These are phyloP conservation scores for Sisymbrium altissimum DNA, from an alignment of 345 rosid genomes.

Conservation along the genomic window DNA sequence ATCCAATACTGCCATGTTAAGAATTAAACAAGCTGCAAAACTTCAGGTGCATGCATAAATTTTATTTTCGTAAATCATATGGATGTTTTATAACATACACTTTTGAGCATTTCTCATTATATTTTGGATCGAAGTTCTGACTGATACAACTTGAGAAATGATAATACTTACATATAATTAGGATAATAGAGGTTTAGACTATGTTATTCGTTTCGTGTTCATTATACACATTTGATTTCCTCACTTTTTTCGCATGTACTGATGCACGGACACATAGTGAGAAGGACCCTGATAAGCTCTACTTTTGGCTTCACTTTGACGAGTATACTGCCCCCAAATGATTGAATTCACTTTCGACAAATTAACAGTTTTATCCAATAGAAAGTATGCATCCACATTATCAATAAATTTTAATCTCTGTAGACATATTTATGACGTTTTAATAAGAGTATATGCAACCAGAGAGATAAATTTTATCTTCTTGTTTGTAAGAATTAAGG, in stretches of 20 bases:
- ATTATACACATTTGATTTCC: neutral
- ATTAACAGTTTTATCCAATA: neutral
- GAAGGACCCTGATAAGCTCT: neutral
- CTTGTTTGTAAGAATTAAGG: neutral
- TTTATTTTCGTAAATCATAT: too few species aligned
- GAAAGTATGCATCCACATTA: neutral
- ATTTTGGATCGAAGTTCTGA: too few species aligned
- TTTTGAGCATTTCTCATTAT: too few species aligned
- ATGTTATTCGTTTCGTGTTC: too few species aligned
- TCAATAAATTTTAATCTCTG: neutral
- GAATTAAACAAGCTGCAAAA: too few species aligned
- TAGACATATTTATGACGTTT: neutral
- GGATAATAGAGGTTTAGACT: too few species aligned
- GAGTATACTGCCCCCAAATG: neutral
- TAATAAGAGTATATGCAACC: neutral
- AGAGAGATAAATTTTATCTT: neutral
- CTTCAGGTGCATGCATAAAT: too few species aligned
- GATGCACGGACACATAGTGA: neutral
- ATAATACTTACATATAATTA: too few species aligned
- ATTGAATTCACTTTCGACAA: constrained; percentile 5
- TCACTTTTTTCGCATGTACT: neutral
- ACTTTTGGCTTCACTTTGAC: neutral
- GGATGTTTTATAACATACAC: too few species aligned
- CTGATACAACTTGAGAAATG: too few species aligned
- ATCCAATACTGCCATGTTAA: too few species aligned